Conservation (phyloP, 1,284 basidiomycete species). For the Fomitopsis pinicola region DNA sequence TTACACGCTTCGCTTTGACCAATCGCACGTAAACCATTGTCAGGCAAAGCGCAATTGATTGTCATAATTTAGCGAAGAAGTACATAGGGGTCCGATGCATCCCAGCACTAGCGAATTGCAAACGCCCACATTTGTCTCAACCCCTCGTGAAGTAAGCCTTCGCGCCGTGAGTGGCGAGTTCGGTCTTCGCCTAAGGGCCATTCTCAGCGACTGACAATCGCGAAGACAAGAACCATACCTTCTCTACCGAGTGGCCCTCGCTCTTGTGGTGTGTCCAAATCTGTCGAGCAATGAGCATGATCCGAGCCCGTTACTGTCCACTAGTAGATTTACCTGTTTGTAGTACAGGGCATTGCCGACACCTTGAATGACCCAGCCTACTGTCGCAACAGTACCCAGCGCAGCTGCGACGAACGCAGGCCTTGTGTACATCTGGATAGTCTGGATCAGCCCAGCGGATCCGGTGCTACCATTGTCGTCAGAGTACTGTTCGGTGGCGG, state of each 20-base stretch:
- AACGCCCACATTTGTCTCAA: conserved; percentile 28
- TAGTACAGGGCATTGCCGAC: conserved; percentile 82
- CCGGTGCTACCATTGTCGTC: conserved; percentile 61
- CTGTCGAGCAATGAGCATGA: conserved; percentile 33
- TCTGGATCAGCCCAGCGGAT: conserved; percentile 93
- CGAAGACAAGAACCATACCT: conserved; percentile 42
- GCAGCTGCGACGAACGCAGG: conserved; percentile 70
- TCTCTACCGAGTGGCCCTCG: conserved; percentile 79
- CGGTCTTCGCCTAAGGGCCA: conserved; percentile 68
- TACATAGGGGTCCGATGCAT: neutral
- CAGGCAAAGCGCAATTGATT: neutral
- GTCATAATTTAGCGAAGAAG: conserved; percentile 6
- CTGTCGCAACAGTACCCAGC: conserved; percentile 74
- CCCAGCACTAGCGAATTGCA: neutral
- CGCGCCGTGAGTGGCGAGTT: conserved; percentile 82
- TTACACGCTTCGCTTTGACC: conserved; percentile 6
- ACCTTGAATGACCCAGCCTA: conserved; percentile 87
- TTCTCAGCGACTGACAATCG: conserved; percentile 4
- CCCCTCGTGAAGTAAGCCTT: conserved; percentile 84
- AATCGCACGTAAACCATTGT: conserved; percentile 1
- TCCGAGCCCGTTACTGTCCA: neutral
- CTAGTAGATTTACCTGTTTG: conserved; percentile 49
- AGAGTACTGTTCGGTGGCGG: neutral
- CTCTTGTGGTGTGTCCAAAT: conserved; percentile 84
- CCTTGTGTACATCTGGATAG: conserved; percentile 71